Conservation (phyloP, 192 early-diverging fungal genomes). For the Dissophora globulifera region DNA sequence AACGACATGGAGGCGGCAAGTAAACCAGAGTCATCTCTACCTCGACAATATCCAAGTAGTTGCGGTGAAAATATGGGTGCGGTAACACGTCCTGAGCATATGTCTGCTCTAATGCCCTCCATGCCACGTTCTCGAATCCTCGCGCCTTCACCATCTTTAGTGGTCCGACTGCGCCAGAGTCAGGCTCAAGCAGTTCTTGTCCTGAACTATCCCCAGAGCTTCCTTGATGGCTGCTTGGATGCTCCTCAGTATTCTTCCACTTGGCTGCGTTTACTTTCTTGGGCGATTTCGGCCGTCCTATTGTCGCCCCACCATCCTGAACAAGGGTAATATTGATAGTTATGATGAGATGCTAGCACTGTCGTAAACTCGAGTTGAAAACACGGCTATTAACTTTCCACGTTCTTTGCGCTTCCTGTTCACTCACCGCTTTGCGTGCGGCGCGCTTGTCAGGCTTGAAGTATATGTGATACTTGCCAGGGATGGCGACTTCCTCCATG, state of each 20-base stretch:
- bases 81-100: slow-evolving; percentile 37
- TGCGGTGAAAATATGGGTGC: slow-evolving; percentile 25
- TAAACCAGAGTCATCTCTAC: slow-evolving; percentile 15
- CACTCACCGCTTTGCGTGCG: slow-evolving; percentile 20
- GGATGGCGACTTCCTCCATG: slow-evolving; percentile 42
- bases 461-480: slow-evolving; percentile 32
- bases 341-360: too few species aligned
- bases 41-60: slow-evolving; percentile 33
- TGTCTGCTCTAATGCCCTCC: slow-evolving; percentile 35
- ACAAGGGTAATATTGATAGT: neutral
- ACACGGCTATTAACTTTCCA: too few species aligned
- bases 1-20: too few species aligned
- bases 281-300: slow-evolving; percentile 13
- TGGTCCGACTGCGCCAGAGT: neutral
- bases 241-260: neutral
- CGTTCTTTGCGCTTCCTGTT: too few species aligned
- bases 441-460: slow-evolving; percentile 42
- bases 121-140: slow-evolving; percentile 43
- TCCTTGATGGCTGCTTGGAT: neutral
- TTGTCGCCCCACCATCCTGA: slow-evolving; percentile 6
- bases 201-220: neutral
- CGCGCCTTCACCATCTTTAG: neutral
- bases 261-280: slow-evolving; percentile 31
- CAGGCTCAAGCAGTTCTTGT: neutral
- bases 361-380: too few species aligned